A percentile compares a stretch with the other conserved stretches of the same genome.
Conservation (phyloP, 176 grass and related monocot genomes). For the Avena insularis region DNA sequence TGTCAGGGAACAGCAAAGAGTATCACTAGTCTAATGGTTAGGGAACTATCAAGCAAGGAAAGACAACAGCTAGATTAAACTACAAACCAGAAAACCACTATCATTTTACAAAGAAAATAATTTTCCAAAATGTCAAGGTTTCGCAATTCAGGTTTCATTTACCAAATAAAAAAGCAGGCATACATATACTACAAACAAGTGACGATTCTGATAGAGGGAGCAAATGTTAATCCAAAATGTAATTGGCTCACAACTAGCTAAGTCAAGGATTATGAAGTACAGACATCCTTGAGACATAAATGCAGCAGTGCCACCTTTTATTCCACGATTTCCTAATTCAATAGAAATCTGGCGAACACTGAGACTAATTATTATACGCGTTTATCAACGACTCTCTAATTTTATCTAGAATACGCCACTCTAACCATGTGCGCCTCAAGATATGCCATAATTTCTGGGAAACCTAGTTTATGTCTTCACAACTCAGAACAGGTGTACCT, state of each 20-base stretch:
- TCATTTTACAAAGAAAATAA: too few species aligned
- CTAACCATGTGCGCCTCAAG: neutral
- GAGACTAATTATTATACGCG: neutral
- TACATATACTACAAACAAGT: neutral
- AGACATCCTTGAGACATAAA: neutral
- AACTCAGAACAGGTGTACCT: neutral
- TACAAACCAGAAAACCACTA: neutral
- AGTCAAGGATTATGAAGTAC: neutral
- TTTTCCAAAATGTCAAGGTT: neutral
- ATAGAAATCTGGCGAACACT: neutral
- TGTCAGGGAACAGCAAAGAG: neutral
- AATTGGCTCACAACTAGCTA: neutral
- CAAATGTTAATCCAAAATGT: neutral
- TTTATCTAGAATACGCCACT: neutral
- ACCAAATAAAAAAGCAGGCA: neutral
- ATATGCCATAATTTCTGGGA: neutral
- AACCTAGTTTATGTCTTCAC: neutral
- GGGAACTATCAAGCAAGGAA: neutral
- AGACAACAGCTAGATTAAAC: neutral
- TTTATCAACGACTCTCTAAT: neutral
- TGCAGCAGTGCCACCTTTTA: neutral
- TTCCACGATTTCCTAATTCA: neutral
- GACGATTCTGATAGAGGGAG: neutral
- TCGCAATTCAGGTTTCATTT: neutral
- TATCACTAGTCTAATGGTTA: neutral